Evolutionary conservation across 495 filamentous ascomycete genomes (phyloP), one percentile per base, ranked within the genome.

Genomic region (Usnea hakonensis): DNA sequence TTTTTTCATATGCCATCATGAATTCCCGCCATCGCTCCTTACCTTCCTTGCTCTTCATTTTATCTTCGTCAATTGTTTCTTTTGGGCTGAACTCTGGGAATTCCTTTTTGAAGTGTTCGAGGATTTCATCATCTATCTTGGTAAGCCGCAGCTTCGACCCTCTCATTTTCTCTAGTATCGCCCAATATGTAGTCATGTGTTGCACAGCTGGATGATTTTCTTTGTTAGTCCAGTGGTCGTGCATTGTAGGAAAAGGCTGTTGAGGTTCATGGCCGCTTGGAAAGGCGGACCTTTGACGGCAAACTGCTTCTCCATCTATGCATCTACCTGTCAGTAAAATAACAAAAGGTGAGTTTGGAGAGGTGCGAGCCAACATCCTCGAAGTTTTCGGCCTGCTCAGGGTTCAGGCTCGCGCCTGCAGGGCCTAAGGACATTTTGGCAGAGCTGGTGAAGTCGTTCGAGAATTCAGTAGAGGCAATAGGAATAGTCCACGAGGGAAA

Each of bases 221-320:
- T 41, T 33, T 40, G 67, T 74, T 38, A 74, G 67, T 59, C 57
- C 57, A 48, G 36, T 28, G 55, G 61, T 35, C 50, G 61, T 48
- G 28, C 61, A 58, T 68, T 60, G 35, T 11, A n/a, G 32, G 26
- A 40, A 17, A 41, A 26, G 54, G 46, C 37, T 21, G 57, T 58
- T 32, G n/a, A 23, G 57, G 19, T 21, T n/a, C 30, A 48, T 10
- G 26, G 54, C 21, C 11, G 28, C 23, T 53, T 5, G 23, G n/a
- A 23, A 48, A 17, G 33, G 70, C 78, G 28, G 69, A 90, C 90
- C 89, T 81, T 97, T 97, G 68, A 99, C 94, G 38, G 95, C 94
- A 69, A 99, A 99, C 75, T 97, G 95, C 81, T 96, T 97, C 83
- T 99, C 94, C 72, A 98, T 96, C 90, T 98, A 63, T 56, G 54